phyloP scores from a whole-genome alignment of 352 stramenopile species.

The Blastocystis sp. region DNA sequence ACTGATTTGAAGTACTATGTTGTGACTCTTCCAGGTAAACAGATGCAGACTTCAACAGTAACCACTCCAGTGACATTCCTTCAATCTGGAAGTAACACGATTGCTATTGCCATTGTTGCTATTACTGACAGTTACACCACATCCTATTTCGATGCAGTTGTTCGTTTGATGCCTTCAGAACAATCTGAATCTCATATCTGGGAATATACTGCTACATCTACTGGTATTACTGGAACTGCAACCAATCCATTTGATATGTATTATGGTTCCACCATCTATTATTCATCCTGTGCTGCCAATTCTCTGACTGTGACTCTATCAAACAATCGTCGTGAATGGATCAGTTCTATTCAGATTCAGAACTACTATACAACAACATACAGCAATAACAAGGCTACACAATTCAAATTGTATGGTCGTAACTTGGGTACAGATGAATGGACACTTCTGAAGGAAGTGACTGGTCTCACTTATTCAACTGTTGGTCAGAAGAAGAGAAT shows the following conservation, averaged over 20 bases:
- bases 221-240: background rate
- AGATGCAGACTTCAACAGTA: background rate
- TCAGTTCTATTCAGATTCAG: background rate
- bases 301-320: background rate
- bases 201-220: background rate
- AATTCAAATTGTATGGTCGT: background rate
- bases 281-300: background rate
- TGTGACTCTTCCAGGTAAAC: background rate
- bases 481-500: background rate
- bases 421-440: background rate
- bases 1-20: background rate
- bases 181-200: background rate
- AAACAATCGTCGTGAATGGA: conserved; percentile 43
- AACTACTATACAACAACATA: background rate
- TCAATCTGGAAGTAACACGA: no score
- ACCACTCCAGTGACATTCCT: no score
- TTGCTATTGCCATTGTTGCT: no score
- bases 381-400: background rate
- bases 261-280: background rate
- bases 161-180: background rate
- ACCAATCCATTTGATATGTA: background rate
- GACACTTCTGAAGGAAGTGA: background rate
- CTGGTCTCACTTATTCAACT: background rate
- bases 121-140: no score
- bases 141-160: no score